These are phyloP conservation scores for Monosporascus sp. DNA, from an alignment of 2,329 filamentous ascomycete species.

Conservation along the genomic window DNA sequence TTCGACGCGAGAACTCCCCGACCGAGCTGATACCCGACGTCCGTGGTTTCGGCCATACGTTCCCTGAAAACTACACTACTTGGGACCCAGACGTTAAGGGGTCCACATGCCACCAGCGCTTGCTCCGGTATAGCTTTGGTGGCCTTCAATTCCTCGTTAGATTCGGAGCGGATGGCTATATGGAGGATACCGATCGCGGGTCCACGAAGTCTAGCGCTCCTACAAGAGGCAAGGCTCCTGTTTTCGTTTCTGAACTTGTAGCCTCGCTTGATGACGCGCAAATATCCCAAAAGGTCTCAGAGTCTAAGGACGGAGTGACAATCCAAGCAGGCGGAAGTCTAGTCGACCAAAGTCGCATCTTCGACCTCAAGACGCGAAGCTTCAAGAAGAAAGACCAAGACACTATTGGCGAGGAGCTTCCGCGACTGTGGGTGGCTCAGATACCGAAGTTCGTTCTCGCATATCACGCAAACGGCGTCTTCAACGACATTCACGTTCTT, in stretches of 20 bases:
- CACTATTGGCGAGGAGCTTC: slow-evolving; percentile 31
- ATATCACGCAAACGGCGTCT: slow-evolving; percentile 32
- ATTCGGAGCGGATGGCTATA: slow-evolving; percentile 56
- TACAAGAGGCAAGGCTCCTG: not conserved
- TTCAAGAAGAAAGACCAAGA: slow-evolving; percentile 18
- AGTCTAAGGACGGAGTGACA: not conserved
- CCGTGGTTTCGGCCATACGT: slow-evolving; percentile 59
- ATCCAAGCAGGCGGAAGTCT: slow-evolving; percentile 18
- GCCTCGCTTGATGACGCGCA: not conserved
- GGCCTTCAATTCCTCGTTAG: slow-evolving; percentile 47
- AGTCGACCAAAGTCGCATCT: slow-evolving; percentile 29
- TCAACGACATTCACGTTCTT: slow-evolving; percentile 24
- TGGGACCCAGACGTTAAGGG: slow-evolving; percentile 51
- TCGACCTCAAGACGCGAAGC: slow-evolving; percentile 42
- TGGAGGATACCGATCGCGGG: slow-evolving; percentile 6
- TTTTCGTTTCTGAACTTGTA: not conserved
- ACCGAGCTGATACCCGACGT: slow-evolving; percentile 51
- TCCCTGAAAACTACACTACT: slow-evolving; percentile 61
- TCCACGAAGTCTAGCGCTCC: not conserved
- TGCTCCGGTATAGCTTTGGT: slow-evolving; percentile 55
- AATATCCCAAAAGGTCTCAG: not conserved
- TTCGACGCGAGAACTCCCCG: slow-evolving; percentile 57
- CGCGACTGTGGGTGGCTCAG: slow-evolving; percentile 38
- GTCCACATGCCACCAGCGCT: slow-evolving; percentile 57
- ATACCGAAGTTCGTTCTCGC: slow-evolving; percentile 36